Evolutionary conservation across 495 filamentous ascomycete genomes (phyloP).

Genomic region (Aspergillus funiculosus): DNA sequence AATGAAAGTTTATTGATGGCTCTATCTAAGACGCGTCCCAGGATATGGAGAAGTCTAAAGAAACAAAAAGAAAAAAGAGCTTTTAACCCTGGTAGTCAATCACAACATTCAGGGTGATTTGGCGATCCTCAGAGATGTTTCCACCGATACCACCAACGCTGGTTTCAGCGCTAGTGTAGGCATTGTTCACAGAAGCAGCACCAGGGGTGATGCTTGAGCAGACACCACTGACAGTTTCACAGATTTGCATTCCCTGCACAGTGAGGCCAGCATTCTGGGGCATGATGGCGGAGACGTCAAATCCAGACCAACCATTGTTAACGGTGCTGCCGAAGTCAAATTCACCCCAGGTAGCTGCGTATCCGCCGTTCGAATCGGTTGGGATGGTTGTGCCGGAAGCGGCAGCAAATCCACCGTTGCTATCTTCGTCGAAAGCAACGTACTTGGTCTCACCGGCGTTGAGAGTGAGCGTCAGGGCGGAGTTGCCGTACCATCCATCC

Average conservation of each 20-base stretch:
- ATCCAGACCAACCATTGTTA: slow-evolving; percentile 39
- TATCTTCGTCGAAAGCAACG: slow-evolving; percentile 44
- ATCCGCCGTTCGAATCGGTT: slow-evolving; percentile 28
- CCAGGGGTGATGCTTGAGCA: slow-evolving; percentile 32
- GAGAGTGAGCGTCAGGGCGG: slow-evolving; percentile 39
- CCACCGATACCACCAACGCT: slow-evolving; percentile 37
- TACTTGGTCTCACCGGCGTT: slow-evolving; percentile 36
- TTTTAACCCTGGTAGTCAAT: slow-evolving; percentile 12
- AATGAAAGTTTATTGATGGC: no score
- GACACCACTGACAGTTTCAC: slow-evolving; percentile 20
- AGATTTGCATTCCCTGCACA: slow-evolving; percentile 35
- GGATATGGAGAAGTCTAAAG: no score
- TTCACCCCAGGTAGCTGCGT: slow-evolving; percentile 42
- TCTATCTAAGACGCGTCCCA: no score
- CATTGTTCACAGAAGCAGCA: slow-evolving; percentile 29
- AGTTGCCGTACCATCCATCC: slow-evolving; percentile 37
- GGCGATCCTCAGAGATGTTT: slow-evolving; percentile 25
- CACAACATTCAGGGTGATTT: slow-evolving; percentile 6
- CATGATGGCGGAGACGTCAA: slow-evolving; percentile 38
- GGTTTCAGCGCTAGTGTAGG: slow-evolving; percentile 32
- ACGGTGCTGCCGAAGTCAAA: slow-evolving; percentile 34
- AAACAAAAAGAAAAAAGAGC: no score
- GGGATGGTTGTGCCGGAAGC: slow-evolving; percentile 29
- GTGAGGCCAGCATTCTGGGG: slow-evolving; percentile 29
- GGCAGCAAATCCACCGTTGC: slow-evolving; percentile 37